phyloP scores from a whole-genome alignment of 345 rosid genomes.

The Dipteronia sinensis region DNA sequence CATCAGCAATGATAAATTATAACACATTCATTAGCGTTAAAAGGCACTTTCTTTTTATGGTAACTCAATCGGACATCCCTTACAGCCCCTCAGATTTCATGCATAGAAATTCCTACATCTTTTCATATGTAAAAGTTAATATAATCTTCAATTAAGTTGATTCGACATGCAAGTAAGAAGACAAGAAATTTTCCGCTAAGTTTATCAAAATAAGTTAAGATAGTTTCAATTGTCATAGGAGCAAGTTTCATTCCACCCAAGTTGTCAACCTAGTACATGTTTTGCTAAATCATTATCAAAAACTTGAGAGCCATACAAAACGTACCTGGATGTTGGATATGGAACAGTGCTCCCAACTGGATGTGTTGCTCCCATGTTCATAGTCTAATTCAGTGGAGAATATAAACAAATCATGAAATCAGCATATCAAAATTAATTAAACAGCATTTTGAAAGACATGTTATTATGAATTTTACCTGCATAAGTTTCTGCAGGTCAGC shows the following conservation, averaged over 20 bases:
- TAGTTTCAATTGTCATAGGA: not conserved
- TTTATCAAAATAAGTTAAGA: not conserved
- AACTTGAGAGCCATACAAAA: not conserved
- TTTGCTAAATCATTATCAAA: too few relatives aligned
- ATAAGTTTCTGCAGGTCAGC: slow-evolving; percentile 68
- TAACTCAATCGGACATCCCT: not conserved
- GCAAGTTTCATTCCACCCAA: not conserved
- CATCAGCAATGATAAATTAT: not conserved
- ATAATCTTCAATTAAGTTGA: not conserved
- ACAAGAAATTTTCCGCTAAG: not conserved
- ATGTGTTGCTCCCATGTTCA: slow-evolving; percentile 44
- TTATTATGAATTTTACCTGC: slow-evolving; percentile 55
- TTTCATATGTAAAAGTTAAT: not conserved
- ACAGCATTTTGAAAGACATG: slow-evolving; percentile 3
- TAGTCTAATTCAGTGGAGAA: slow-evolving; percentile 38
- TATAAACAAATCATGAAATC: slow-evolving; percentile 25
- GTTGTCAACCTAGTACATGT: not conserved
- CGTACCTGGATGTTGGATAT: slow-evolving; percentile 67
- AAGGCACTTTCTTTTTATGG: not conserved
- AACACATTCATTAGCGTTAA: not conserved
- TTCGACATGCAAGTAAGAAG: slow-evolving; percentile 2
- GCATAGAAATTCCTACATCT: not conserved
- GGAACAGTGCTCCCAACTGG: slow-evolving; percentile 47
- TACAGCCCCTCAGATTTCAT: not conserved
- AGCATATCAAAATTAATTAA: slow-evolving; percentile 5